Evolutionary conservation across 192 early-diverging fungal genomes (phyloP), one percentile per base, ranked within the genome.

Genomic region (Entomortierella chlamydospora): DNA sequence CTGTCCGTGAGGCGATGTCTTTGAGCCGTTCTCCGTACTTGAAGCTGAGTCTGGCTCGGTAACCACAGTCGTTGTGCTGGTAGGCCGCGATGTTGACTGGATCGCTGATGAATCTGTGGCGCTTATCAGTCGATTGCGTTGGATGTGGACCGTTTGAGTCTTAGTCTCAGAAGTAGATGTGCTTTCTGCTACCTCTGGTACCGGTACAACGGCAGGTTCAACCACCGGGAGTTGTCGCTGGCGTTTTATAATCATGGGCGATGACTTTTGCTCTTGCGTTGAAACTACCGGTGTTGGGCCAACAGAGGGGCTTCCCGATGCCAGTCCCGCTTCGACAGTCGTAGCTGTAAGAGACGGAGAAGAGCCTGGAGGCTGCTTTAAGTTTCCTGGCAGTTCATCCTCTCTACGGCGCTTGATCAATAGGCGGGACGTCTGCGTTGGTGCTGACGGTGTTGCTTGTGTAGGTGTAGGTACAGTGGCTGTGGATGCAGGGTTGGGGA

Each of bases 191-290:
- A 67, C 11, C 64, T 82, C 54, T 63, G 81, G n/a, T n/a, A n/a
- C 10, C 17, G 57, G 15, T 2, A 51, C 22, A 1, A 37, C 45
- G 7, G 54, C 22, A 25, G 34, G 30, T 2, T 68, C 67, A 9
- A 72, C 69, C n/a, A 72, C 57, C 31, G 83, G 73, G 18, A 63
- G 58, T 50, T 63, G 57, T 43, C 65, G 52, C 41, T 73, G 59
- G 34, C 81, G 73, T 63, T 82, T 73, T 49, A 82, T 71, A 63
- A 70, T 26, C 72, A 51, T 68, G n/a, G n/a, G n/a, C 28, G 69
- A 57, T 60, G 52, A 51, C 53, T 61, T 81, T 62, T 70, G 64
- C 57, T 68, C 81, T 30, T 56, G 52, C 22, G 34, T 41, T 28
- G 63, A 13, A 31, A 31, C 39, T 25, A 54, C 52, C 50, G 64